Conservation (phyloP, 139 green algal species). For the Chlorella sp. region DNA sequence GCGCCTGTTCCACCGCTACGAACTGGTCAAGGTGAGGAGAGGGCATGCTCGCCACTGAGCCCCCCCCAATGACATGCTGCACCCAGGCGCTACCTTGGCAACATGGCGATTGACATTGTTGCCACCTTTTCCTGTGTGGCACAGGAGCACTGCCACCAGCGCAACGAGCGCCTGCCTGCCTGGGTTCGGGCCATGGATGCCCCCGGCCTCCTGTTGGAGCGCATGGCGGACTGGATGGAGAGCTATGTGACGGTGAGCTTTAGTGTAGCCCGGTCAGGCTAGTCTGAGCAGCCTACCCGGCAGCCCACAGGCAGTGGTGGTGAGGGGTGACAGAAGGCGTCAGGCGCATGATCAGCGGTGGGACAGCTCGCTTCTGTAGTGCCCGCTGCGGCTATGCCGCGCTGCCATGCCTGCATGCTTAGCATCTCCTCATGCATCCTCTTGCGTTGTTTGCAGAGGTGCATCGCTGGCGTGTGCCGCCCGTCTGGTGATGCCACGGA, state of each 20-base stretch:
- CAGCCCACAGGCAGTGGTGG: background rate
- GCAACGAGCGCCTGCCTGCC: background rate
- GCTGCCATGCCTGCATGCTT: background rate
- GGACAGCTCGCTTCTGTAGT: background rate
- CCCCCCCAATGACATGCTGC: background rate
- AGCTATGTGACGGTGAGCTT: background rate
- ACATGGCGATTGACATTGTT: too few species aligned
- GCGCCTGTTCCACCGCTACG: constrained; percentile 1
- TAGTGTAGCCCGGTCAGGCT: background rate
- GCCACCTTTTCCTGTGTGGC: background rate
- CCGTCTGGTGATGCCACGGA: background rate
- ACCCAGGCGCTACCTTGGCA: too few species aligned
- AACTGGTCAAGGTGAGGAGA: background rate
- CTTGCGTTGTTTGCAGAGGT: background rate
- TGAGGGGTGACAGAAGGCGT: too few species aligned
- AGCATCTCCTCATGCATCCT: background rate
- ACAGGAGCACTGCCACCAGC: constrained; percentile 34
- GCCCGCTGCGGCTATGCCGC: background rate
- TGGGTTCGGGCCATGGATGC: constrained; percentile 25
- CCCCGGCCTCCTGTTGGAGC: constrained; percentile 7
- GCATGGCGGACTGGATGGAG: background rate
- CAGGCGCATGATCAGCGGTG: too few species aligned
- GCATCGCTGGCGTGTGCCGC: constrained; percentile 4
- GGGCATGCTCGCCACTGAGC: background rate
- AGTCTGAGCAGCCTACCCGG: background rate